Evolutionary conservation across 257 asterid genomes (phyloP).

Genomic region (Capsicum baccatum): DNA sequence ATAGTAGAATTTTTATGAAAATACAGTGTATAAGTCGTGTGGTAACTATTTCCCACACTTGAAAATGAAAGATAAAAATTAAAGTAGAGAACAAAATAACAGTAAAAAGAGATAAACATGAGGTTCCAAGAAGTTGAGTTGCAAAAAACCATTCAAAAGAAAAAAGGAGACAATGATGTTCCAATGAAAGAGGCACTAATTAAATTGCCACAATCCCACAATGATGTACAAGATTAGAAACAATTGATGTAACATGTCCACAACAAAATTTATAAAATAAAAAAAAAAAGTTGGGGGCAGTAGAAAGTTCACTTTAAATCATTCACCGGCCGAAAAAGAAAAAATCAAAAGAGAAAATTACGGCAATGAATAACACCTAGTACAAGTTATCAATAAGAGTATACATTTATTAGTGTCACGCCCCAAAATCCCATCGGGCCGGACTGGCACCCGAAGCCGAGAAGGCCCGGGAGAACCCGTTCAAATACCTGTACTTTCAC

Average conservation of each 20-base stretch:
- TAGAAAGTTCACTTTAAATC: not conserved
- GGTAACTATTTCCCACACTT: no score
- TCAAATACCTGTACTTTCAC: no score
- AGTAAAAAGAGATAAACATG: no score
- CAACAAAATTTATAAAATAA: not conserved
- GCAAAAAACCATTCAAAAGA: not conserved
- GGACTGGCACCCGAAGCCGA: no score
- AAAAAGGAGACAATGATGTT: not conserved
- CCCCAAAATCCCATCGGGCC: no score
- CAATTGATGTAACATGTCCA: not conserved
- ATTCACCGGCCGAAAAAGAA: not conserved
- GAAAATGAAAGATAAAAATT: no score
- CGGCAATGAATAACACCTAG: not conserved
- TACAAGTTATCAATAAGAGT: not conserved
- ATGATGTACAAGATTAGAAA: not conserved
- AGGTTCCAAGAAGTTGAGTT: no score
- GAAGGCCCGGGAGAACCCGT: no score
- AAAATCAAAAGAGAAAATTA: not conserved
- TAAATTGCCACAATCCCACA: not conserved
- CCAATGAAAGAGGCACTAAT: not conserved
- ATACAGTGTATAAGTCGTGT: no score
- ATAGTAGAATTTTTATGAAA: no score
- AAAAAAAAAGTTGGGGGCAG: no score
- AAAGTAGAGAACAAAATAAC: no score
- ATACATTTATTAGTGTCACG: not conserved